Evolutionary conservation across 176 grass and related monocot species (phyloP).

Genomic region (Lolium perenne): DNA sequence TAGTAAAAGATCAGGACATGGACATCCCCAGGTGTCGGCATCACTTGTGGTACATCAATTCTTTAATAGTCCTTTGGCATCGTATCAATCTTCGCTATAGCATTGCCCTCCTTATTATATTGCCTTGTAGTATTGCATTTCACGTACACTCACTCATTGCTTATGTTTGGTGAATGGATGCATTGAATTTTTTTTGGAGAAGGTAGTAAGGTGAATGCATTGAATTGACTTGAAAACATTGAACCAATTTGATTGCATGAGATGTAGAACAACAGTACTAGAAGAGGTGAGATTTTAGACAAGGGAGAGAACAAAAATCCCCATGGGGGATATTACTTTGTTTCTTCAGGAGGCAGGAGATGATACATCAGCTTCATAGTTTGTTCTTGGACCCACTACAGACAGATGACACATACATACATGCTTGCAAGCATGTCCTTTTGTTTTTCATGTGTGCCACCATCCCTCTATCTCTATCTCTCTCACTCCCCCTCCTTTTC

Average conservation of each 20-base stretch:
- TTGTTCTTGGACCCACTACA: slow-evolving; percentile 55
- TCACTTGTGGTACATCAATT: slow-evolving; percentile 48
- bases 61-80: slow-evolving; percentile 45
- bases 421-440: slow-evolving; percentile 39
- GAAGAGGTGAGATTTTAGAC: not conserved
- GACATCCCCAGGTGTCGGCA: slow-evolving; percentile 74
- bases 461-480: slow-evolving; percentile 18
- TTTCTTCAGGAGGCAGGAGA: slow-evolving; percentile 36
- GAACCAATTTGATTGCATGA: slow-evolving; percentile 24
- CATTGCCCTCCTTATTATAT: not conserved
- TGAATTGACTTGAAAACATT: slow-evolving; percentile 31
- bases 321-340: slow-evolving; percentile 41
- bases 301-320: slow-evolving; percentile 45
- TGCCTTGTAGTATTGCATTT: slow-evolving; percentile 26
- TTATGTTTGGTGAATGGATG: slow-evolving; percentile 42
- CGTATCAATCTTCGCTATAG: slow-evolving; percentile 12
- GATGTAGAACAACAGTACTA: slow-evolving; percentile 18
- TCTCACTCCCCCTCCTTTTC: slow-evolving; percentile 41
- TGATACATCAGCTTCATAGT: slow-evolving; percentile 46
- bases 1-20: slow-evolving; percentile 65
- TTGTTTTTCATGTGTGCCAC: slow-evolving; percentile 60
- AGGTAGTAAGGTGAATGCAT: slow-evolving; percentile 8
- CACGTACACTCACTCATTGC: slow-evolving; percentile 31
- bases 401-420: slow-evolving; percentile 45
- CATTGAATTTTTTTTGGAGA: not conserved